phyloP scores from a whole-genome alignment of 805 yeast genomes.

The Yarrowia divulgata region DNA sequence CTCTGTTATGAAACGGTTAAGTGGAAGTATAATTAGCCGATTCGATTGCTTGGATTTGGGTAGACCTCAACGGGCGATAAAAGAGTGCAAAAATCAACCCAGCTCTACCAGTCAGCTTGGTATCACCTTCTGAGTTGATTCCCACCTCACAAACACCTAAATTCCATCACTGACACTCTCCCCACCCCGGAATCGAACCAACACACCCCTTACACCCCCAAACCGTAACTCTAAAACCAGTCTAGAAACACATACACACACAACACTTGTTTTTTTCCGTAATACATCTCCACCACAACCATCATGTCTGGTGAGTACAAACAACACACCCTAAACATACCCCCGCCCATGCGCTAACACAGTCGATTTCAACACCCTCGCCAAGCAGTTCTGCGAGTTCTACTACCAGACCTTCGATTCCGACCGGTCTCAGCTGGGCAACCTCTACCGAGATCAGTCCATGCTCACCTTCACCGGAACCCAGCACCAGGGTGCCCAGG shows the following conservation, averaged over 20 bases:
- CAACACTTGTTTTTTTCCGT: conserved; percentile 29
- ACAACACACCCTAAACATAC: not conserved
- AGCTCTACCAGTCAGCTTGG: too few species aligned
- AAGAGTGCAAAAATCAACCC: too few species aligned
- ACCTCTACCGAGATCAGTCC: conserved; percentile 93
- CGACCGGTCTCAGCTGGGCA: conserved; percentile 90
- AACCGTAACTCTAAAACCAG: conserved; percentile 7
- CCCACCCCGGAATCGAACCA: conserved; percentile 7
- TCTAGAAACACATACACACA: not conserved
- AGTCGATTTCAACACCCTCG: conserved; percentile 47
- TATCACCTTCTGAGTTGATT: too few species aligned
- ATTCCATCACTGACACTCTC: not conserved
- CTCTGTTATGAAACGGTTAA: not conserved
- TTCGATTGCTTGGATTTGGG: not conserved
- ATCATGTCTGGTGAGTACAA: conserved; percentile 33
- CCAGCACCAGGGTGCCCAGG: conserved; percentile 93
- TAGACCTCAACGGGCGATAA: too few species aligned
- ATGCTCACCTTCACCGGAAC: conserved; percentile 97
- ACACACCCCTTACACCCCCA: not conserved
- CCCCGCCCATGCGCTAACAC: conserved; percentile 9
- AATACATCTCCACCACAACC: not conserved
- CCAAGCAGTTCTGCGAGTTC: conserved; percentile 86
- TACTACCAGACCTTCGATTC: conserved; percentile 95
- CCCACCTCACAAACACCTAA: not conserved
- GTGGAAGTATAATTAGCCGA: not conserved